Base-by-base conservation (phyloP, 768 basidiomycete genomes). In the Tricholoma matsutake region DNA sequence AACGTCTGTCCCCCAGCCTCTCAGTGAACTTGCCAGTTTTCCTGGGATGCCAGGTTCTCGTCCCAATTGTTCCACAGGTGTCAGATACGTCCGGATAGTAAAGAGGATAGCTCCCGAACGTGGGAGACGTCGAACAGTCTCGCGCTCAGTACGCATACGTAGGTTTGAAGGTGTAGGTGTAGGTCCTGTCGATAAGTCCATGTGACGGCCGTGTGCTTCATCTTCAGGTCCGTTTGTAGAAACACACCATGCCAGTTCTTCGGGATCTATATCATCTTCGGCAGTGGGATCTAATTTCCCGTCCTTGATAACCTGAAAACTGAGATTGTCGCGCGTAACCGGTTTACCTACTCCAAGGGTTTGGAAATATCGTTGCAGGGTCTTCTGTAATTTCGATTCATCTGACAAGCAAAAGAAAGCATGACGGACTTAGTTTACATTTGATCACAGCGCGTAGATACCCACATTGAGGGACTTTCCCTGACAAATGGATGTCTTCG, bases 381-480 rank as follows among this genome's bases (percentile, higher is more conserved):
- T 87, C 31, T 71, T 73, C 59, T 89, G 80, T 34, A 91, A 77
- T 69, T 84, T 87, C 62, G 83, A 82, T 68, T 80, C 72, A 69
- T 86, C 86, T 25, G 22, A 25, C 22, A 25, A 25, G 3, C 1
- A 25, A 25, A 25, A 25, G 3, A 25, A 25, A 25, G 22, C 22
- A 25, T 25, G 22, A 25, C 22, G 22, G 22, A 25, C 22, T 25
- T 25, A 3, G 22, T 25, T 25, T 25, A 25, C 22, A 25, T 1
- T 25, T 25, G 22, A 25, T 25, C 22, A 25, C 22, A 25, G 22
- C 22, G 22, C 22, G 22, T 25, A 25, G 22, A 25, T 25, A 25
- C 22, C 22, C 71, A 88, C 89, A 91, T 72, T 83, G 84, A 16
- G 90, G 88, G 39, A 92, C 91, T 67, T 86, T 76, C 28, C 91